phyloP scores from a whole-genome alignment of 2,329 filamentous ascomycete genomes.

The Monosporascus cannonballus region DNA sequence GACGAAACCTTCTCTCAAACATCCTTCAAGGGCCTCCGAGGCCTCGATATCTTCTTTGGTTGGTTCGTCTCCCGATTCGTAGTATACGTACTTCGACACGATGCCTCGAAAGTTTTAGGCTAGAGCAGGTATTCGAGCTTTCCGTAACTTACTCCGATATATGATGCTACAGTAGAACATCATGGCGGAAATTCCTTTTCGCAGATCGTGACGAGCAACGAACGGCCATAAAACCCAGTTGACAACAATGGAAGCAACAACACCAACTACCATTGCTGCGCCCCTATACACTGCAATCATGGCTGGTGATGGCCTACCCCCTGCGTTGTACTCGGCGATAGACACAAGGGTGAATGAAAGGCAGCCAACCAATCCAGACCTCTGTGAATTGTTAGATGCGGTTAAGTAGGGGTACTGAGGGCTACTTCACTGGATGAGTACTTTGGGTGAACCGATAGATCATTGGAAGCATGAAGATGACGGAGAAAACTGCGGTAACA shows the following conservation, averaged over 20 bases:
- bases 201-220: constrained; percentile 51
- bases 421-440: constrained; percentile 39
- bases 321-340: constrained; percentile 31
- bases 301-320: constrained; percentile 27
- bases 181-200: constrained; percentile 49
- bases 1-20: constrained; percentile 54
- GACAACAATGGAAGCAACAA: constrained; percentile 45
- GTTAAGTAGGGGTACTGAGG: not conserved
- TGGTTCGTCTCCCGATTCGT: constrained; percentile 46
- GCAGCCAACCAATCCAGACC: constrained; percentile 53
- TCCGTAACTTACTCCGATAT: constrained; percentile 39
- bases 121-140: not conserved
- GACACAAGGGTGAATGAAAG: constrained; percentile 51
- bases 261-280: constrained; percentile 45
- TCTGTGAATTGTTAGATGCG: constrained; percentile 21
- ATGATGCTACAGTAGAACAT: constrained; percentile 52
- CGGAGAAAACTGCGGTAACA: constrained; percentile 48
- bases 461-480: constrained; percentile 55
- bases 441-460: constrained; percentile 50
- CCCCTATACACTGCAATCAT: constrained; percentile 42
- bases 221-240: constrained; percentile 59
- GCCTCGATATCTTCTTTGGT: constrained; percentile 42
- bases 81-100: constrained; percentile 53
- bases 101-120: constrained; percentile 28
- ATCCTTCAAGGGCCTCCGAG: constrained; percentile 53